These are phyloP conservation scores for Cordyceps pruinosa DNA, from an alignment of 2,329 filamentous ascomycete genomes.

Conservation along the genomic window DNA sequence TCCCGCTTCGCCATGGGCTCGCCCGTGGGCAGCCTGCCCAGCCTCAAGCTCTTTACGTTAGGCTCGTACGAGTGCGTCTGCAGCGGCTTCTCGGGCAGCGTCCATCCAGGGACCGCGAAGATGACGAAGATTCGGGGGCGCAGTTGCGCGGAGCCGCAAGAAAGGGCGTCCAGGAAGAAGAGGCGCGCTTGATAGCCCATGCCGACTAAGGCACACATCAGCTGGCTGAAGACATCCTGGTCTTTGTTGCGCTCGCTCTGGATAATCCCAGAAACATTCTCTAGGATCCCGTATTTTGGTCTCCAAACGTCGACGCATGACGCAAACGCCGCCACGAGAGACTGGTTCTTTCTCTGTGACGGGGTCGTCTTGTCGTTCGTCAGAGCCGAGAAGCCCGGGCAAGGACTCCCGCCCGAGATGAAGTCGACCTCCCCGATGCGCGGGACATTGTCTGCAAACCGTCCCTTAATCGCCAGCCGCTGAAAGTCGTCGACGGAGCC, in stretches of 20 bases:
- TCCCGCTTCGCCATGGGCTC: slow-evolving; percentile 49
- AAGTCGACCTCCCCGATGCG: slow-evolving; percentile 58
- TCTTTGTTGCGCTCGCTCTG: slow-evolving; percentile 36
- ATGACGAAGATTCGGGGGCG: slow-evolving; percentile 63
- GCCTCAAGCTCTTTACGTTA: slow-evolving; percentile 20
- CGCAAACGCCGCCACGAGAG: slow-evolving; percentile 68
- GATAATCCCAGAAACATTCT: slow-evolving; percentile 68
- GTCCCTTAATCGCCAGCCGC: slow-evolving; percentile 44
- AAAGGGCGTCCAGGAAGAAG: slow-evolving; percentile 62
- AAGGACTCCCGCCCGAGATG: slow-evolving; percentile 68
- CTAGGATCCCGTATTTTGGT: slow-evolving; percentile 67
- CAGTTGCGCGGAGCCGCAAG: slow-evolving; percentile 57
- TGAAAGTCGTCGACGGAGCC: slow-evolving; percentile 70
- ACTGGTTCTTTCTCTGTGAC: slow-evolving; percentile 61
- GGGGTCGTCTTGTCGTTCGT: slow-evolving; percentile 51
- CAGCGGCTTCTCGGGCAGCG: slow-evolving; percentile 47
- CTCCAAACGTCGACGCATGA: slow-evolving; percentile 68
- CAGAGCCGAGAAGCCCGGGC: slow-evolving; percentile 64
- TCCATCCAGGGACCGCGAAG: slow-evolving; percentile 60
- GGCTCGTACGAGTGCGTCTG: slow-evolving; percentile 58
- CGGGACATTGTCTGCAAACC: slow-evolving; percentile 42
- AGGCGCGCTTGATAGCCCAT: slow-evolving; percentile 71
- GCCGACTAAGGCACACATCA: slow-evolving; percentile 65
- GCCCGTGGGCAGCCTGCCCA: slow-evolving; percentile 56
- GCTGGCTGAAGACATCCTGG: slow-evolving; percentile 64